phyloP scores from a whole-genome alignment of 2,329 filamentous ascomycete genomes.

The Cephalotrichum gorgonifer region DNA sequence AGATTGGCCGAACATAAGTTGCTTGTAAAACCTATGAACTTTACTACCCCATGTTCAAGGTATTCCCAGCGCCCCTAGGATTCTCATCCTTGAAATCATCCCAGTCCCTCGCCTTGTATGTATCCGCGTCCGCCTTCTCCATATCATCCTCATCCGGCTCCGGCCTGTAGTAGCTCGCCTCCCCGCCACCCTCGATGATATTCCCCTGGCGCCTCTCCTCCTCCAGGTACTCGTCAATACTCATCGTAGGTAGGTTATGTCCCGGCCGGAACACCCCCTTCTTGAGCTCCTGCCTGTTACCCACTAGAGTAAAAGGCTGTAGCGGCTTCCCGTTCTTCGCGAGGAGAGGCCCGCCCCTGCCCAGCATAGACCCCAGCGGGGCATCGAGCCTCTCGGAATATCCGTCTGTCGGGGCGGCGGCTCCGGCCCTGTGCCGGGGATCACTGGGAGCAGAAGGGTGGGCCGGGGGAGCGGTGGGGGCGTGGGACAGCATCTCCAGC shows the following conservation, averaged over 20 bases:
- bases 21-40: background rate
- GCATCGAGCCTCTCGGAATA: conserved; percentile 70
- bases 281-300: conserved; percentile 63
- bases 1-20: too few relatives aligned
- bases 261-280: conserved; percentile 80
- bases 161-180: conserved; percentile 55
- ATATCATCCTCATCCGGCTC: conserved; percentile 84
- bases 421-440: conserved; percentile 22
- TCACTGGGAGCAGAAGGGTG: conserved; percentile 35
- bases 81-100: conserved; percentile 91
- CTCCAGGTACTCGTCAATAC: conserved; percentile 92
- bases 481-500: conserved; percentile 67
- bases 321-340: conserved; percentile 73
- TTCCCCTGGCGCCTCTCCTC: conserved; percentile 78
- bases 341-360: conserved; percentile 58
- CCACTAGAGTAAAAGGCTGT: conserved; percentile 80
- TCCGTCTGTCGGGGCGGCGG: conserved; percentile 24
- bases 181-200: conserved; percentile 84
- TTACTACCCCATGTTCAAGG: conserved; percentile 59
- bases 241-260: conserved; percentile 94
- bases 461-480: conserved; percentile 41
- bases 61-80: conserved; percentile 74
- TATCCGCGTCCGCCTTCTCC: conserved; percentile 80
- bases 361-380: conserved; percentile 41
- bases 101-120: conserved; percentile 88